A percentile compares a stretch with the other conserved stretches of the same genome.
These are phyloP conservation scores for Rosa hybrid DNA, from an alignment of 331 rosid genomes.

Conservation along the genomic window DNA sequence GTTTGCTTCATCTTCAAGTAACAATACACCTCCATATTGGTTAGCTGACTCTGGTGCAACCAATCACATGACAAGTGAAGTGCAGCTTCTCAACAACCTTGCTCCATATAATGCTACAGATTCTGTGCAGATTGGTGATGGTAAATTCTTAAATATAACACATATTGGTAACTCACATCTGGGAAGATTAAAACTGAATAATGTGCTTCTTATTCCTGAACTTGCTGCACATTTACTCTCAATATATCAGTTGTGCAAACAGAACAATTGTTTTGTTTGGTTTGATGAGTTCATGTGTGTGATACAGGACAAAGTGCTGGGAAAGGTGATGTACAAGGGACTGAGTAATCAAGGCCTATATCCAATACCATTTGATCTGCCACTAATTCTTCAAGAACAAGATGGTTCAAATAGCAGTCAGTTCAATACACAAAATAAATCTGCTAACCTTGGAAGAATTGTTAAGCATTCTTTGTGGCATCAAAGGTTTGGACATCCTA, in stretches of 20 bases:
- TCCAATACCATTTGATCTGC: neutral
- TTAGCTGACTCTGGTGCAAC: neutral
- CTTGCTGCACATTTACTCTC: neutral
- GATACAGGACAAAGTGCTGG: neutral
- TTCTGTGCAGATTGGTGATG: neutral
- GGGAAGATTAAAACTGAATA: neutral
- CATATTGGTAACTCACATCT: neutral
- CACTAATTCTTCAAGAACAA: neutral
- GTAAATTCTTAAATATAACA: neutral
- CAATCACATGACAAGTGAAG: neutral
- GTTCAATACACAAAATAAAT: neutral
- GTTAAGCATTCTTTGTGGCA: neutral
- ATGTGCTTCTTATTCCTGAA: neutral
- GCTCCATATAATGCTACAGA: neutral
- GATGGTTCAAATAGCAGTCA: no score
- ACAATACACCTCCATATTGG: neutral
- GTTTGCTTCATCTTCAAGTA: no score
- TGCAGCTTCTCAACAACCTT: neutral
- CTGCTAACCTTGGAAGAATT: neutral
- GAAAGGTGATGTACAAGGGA: neutral
- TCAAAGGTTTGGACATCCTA: neutral
- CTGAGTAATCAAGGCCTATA: neutral
- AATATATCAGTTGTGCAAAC: neutral
- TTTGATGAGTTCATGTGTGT: neutral
- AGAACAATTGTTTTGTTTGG: neutral